phyloP scores from a whole-genome alignment of 352 stramenopile species.

The Blastocystis sp. region DNA sequence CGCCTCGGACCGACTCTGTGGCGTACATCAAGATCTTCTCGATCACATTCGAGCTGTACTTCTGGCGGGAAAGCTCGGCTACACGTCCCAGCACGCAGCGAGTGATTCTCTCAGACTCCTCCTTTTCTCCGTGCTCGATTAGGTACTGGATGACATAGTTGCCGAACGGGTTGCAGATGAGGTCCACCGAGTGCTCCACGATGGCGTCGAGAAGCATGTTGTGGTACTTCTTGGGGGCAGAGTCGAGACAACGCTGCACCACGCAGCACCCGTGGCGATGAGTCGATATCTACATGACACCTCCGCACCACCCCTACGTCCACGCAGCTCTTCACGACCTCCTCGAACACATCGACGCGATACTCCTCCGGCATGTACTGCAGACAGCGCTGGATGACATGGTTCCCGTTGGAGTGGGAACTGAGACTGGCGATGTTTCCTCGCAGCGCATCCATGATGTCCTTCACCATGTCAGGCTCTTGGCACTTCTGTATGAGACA shows the following conservation, averaged over 20 bases:
- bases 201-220: constrained; percentile 87
- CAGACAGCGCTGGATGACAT: constrained; percentile 91
- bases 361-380: constrained; percentile 86
- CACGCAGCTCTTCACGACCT: constrained; percentile 85
- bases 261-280: constrained; percentile 94
- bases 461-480: constrained; percentile 71
- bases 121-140: constrained; percentile 68
- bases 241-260: constrained; percentile 89
- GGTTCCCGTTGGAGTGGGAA: constrained; percentile 94
- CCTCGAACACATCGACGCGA: constrained; percentile 92
- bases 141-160: constrained; percentile 85
- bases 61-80: constrained; percentile 89
- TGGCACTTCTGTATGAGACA: constrained; percentile 92
- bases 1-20: constrained; percentile 71
- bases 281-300: constrained; percentile 77
- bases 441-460: constrained; percentile 86
- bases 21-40: constrained; percentile 94
- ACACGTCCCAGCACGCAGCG: constrained; percentile 76
- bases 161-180: constrained; percentile 84
- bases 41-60: constrained; percentile 97
- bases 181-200: constrained; percentile 88
- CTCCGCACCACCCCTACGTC: not conserved
- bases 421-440: constrained; percentile 86
- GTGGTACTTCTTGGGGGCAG: constrained; percentile 75
- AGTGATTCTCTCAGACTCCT: constrained; percentile 61